Percentiles rank a stretch among this genome's conserved stretches.
These are phyloP conservation scores for Phlegmacium glaucopus DNA, from an alignment of 768 basidiomycete genomes.

Conservation along the genomic window DNA sequence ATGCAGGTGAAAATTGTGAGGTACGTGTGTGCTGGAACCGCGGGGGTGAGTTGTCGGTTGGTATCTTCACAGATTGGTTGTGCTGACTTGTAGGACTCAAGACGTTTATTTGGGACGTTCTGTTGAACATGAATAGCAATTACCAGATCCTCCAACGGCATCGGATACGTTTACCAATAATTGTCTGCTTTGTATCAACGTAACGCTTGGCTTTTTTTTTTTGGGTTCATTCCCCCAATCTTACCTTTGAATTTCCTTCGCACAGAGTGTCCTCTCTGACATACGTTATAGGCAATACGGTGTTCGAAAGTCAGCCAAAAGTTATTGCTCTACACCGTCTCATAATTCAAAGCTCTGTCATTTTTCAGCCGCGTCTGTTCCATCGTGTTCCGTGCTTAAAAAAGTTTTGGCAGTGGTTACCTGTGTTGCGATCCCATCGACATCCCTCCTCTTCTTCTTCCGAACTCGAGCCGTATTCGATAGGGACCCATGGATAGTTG, in stretches of 20 bases:
- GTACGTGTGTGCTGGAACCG: slow-evolving; percentile 11
- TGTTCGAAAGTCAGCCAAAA: background rate
- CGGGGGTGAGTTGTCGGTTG: slow-evolving; percentile 4
- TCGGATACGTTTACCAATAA: slow-evolving; percentile 1
- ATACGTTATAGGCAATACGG: slow-evolving; percentile 12
- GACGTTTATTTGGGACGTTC: slow-evolving; percentile 1
- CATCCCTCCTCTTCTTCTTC: background rate
- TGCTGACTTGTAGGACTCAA: no score
- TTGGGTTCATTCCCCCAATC: no score
- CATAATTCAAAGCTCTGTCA: background rate
- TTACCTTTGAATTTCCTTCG: slow-evolving; percentile 23
- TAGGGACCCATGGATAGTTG: background rate
- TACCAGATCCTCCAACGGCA: background rate
- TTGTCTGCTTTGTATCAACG: slow-evolving; percentile 21
- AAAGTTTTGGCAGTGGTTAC: background rate
- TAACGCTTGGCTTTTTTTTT: slow-evolving; percentile 7
- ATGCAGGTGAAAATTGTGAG: slow-evolving; percentile 8
- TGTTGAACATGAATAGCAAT: background rate
- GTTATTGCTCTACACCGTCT: no score
- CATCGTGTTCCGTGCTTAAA: no score
- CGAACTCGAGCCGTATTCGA: background rate
- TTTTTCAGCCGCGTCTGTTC: background rate
- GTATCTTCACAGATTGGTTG: no score
- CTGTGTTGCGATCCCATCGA: background rate
- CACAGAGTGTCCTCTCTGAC: slow-evolving; percentile 14